Evolutionary conservation across 768 basidiomycete genomes (phyloP), one percentile per base, ranked within the genome.

Genomic region (Gyrodon lividus): DNA sequence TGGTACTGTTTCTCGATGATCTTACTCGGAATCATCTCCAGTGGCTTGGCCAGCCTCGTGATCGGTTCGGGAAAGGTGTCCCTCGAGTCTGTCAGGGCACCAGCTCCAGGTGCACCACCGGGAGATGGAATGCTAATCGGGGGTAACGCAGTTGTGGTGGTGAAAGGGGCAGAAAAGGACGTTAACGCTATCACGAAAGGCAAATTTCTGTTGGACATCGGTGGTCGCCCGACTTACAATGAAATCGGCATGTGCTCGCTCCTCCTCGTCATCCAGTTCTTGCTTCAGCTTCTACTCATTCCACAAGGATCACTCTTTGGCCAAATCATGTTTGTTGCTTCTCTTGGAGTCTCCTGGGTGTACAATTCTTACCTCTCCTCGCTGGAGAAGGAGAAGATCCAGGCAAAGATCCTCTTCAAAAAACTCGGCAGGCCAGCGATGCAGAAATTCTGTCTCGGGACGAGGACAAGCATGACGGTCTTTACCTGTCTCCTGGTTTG

Each of bases 351-450:
- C 2, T 73, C 71, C 1, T 73, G 72, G 71, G 48, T 16, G 1
- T 71, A 73, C 46, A 73, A 73, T 37, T 62, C 67, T 1, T 72
- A 63, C 41, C 63, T 73, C 24, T 69, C 70, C 7, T 67, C 65
- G 0, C 55, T 78, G 61, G 74, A 78, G 46, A 64, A 64, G 23
- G 62, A 67, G 41, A 67, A 52, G 20, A 60, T 69, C 9, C 67
- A 67, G 41, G 58, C 43, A 7, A 43, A 55, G 1, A 35, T 67
- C 7, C 47, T 66, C 24, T 51, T 52, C 42, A 34, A 53, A 19
- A 58, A 54, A 22, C 51, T 66, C 0, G 55, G 49, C 1, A 49
- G 19, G 20, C 66, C 55, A 0, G 20, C 20, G 6, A 43, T 64
- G 50, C 47, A 17, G 5, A 68, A 59, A 48, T 66, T 57, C 42